phyloP scores from a whole-genome alignment of 306 rosid genomes.

The Corylus americana region DNA sequence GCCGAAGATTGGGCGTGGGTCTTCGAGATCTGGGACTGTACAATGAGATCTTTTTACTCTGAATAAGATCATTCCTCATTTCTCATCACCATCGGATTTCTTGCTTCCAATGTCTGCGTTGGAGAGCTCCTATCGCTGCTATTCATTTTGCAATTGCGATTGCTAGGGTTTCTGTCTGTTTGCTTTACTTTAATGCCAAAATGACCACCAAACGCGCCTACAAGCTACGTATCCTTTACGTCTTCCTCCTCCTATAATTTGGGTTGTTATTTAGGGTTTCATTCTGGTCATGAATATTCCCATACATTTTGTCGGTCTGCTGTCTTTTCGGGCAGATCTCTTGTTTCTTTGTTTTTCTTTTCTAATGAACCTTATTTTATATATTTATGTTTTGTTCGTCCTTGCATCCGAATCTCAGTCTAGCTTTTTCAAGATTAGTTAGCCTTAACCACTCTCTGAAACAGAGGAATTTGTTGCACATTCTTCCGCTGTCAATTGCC shows the following conservation, averaged over 20 bases:
- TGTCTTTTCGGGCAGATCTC: not conserved
- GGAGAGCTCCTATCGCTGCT: conserved; percentile 6
- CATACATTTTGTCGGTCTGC: not conserved
- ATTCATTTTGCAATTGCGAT: conserved; percentile 21
- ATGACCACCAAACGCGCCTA: conserved; percentile 99
- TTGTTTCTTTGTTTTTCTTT: conserved; percentile 1
- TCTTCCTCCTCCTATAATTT: not conserved
- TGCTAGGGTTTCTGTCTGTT: conserved; percentile 45
- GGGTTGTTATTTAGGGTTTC: conserved; percentile 7
- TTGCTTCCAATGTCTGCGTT: conserved; percentile 33
- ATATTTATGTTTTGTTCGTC: conserved; percentile 6
- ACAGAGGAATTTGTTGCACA: conserved; percentile 99
- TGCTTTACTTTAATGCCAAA: conserved; percentile 29
- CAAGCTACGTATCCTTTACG: conserved; percentile 93
- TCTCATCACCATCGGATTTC: conserved; percentile 25
- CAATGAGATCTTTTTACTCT: conserved; percentile 9
- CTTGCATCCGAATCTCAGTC: conserved; percentile 2
- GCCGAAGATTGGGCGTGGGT: conserved; percentile 13
- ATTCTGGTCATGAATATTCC: not conserved
- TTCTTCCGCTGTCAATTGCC: conserved; percentile 91
- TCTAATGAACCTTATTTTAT: not conserved
- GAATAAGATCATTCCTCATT: conserved; percentile 1
- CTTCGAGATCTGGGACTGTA: conserved; percentile 35
- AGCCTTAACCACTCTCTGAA: conserved; percentile 58
- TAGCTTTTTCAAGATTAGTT: conserved; percentile 19